These are phyloP conservation scores for Paraconiothyrium sp. DNA, from an alignment of 2,329 filamentous ascomycete genomes.

Conservation along the genomic window DNA sequence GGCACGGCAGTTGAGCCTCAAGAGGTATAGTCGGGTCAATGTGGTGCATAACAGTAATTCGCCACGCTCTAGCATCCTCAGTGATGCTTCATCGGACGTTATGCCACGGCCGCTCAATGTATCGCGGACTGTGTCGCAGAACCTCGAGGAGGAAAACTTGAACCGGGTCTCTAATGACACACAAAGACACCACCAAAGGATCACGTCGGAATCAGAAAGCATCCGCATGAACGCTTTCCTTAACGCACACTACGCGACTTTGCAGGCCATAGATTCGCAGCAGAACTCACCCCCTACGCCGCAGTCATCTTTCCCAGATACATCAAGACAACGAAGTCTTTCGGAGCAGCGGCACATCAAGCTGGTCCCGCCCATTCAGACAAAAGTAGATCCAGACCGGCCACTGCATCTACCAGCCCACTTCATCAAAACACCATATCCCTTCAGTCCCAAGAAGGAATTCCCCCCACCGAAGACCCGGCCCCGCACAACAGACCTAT, in stretches of 20 bases:
- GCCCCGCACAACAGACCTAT: constrained; percentile 23
- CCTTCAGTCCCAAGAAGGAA: constrained; percentile 36
- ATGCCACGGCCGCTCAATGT: constrained; percentile 15
- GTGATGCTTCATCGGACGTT: constrained; percentile 19
- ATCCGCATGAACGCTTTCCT: constrained; percentile 40
- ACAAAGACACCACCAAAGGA: constrained; percentile 26
- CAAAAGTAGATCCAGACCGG: constrained; percentile 23
- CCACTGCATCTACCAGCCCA: constrained; percentile 32
- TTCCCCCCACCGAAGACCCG: constrained; percentile 35
- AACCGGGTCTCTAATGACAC: background rate
- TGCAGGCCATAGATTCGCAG: constrained; percentile 38
- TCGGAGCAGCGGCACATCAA: constrained; percentile 30
- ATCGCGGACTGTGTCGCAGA: constrained; percentile 18
- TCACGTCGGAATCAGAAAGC: constrained; percentile 39
- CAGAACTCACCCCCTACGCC: constrained; percentile 22
- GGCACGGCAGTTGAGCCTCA: constrained; percentile 36
- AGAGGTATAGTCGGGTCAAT: constrained; percentile 32
- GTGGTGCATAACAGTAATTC: constrained; percentile 35
- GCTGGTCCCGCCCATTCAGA: constrained; percentile 25
- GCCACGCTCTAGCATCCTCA: constrained; percentile 29
- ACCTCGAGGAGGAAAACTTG: background rate
- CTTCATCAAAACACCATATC: constrained; percentile 41
- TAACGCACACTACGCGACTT: constrained; percentile 40
- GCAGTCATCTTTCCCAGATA: constrained; percentile 14
- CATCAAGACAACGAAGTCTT: constrained; percentile 26